Evolutionary conservation across 2,329 filamentous ascomycete species (phyloP).

Genomic region (Hymenotorrendiella dingleyae): DNA sequence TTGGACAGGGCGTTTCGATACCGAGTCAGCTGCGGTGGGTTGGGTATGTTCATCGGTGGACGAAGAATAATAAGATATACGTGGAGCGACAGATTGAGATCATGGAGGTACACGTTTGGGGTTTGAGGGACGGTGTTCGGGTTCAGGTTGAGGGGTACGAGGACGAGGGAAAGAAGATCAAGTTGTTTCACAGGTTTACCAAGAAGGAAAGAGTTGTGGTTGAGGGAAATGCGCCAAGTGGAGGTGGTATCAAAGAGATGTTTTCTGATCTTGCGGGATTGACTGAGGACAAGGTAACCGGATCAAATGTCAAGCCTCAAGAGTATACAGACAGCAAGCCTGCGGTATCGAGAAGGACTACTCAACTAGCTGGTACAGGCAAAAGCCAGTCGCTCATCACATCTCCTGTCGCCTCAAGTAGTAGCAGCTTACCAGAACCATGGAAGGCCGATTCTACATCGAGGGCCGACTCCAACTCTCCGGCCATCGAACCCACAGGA

Average conservation of each 20-base stretch:
- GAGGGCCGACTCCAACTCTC: not conserved
- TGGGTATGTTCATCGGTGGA: slow-evolving; percentile 83
- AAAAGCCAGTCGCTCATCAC: too few relatives aligned
- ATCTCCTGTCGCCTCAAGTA: too few relatives aligned
- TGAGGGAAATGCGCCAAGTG: slow-evolving; percentile 47
- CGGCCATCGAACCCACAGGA: slow-evolving; percentile 28
- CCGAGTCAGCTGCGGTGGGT: slow-evolving; percentile 88
- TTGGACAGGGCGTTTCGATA: slow-evolving; percentile 86
- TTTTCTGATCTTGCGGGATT: slow-evolving; percentile 46
- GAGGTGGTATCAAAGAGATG: slow-evolving; percentile 44
- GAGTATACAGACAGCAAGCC: not conserved
- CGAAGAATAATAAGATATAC: slow-evolving; percentile 68
- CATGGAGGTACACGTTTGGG: slow-evolving; percentile 85
- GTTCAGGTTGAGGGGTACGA: slow-evolving; percentile 78
- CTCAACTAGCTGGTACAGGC: not conserved
- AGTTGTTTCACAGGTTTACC: slow-evolving; percentile 74
- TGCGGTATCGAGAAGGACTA: not conserved
- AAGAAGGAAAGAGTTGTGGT: slow-evolving; percentile 66
- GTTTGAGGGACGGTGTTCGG: slow-evolving; percentile 79
- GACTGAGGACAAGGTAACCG: slow-evolving; percentile 20
- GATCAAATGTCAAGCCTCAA: slow-evolving; percentile 12
- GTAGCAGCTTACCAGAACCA: not conserved
- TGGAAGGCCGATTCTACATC: not conserved
- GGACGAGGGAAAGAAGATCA: slow-evolving; percentile 85
- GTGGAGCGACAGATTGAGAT: slow-evolving; percentile 79